These are phyloP conservation scores for Solanum bulbocastanum DNA, from an alignment of 257 asterid species.

Conservation along the genomic window DNA sequence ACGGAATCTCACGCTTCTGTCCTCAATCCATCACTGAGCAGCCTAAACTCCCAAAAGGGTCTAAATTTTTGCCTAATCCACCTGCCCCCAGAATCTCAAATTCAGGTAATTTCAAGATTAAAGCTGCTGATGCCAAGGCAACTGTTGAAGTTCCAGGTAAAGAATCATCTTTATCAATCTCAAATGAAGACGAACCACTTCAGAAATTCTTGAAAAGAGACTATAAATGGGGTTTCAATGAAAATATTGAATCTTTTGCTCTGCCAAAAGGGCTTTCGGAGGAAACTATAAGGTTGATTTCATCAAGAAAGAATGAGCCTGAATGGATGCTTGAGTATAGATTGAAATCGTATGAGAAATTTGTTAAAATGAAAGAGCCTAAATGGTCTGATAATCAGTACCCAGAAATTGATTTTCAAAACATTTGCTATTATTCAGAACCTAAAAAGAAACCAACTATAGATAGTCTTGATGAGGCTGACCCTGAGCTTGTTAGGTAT, in stretches of 20 bases:
- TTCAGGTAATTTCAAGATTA: conserved; percentile 37
- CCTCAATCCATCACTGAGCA: conserved; percentile 40
- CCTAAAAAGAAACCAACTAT: conserved; percentile 86
- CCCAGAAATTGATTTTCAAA: conserved; percentile 66
- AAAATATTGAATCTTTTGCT: conserved; percentile 77
- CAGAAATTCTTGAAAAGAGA: conserved; percentile 70
- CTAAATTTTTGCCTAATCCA: conserved; percentile 7
- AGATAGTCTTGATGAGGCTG: conserved; percentile 83
- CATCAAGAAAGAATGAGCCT: conserved; percentile 57
- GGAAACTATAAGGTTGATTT: conserved; percentile 75
- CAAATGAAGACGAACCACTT: conserved; percentile 54
- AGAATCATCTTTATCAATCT: conserved; percentile 13
- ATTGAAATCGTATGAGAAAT: conserved; percentile 65
- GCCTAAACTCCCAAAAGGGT: conserved; percentile 15
- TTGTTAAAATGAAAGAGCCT: conserved; percentile 67
- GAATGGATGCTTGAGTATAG: conserved; percentile 91
- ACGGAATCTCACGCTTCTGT: conserved; percentile 45
- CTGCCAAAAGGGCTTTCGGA: conserved; percentile 80
- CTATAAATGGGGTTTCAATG: conserved; percentile 80
- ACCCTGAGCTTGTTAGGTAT: conserved; percentile 70
- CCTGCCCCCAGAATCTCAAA: conserved; percentile 26
- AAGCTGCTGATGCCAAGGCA: conserved; percentile 38
- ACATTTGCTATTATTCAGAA: conserved; percentile 70
- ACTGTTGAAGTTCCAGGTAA: conserved; percentile 44
- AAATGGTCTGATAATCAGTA: conserved; percentile 84